phyloP scores from a whole-genome alignment of 495 filamentous ascomycete genomes.

The Melanomma pulvis-pyrius region DNA sequence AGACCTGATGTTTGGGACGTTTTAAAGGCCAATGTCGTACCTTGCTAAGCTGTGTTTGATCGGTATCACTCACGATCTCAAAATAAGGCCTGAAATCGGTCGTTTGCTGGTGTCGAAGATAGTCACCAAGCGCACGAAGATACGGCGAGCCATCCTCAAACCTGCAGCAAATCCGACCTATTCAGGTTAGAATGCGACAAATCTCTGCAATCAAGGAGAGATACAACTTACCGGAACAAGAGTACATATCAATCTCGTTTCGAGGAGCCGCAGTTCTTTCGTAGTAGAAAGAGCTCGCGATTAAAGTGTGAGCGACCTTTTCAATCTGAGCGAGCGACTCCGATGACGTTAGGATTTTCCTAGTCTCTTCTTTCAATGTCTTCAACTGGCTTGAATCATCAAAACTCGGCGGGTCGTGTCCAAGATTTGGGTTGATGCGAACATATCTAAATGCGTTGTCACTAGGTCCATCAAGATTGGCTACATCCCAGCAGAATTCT shows the following conservation, averaged over 20 bases:
- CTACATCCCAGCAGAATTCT: not conserved
- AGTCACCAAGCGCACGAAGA: slow-evolving; percentile 4
- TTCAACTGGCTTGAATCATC: not conserved
- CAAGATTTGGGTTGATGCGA: slow-evolving; percentile 6
- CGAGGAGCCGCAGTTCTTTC: not conserved
- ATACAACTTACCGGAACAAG: not conserved
- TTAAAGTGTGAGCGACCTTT: not conserved
- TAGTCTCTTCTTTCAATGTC: not conserved
- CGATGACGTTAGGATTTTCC: not conserved
- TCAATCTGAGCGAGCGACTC: not conserved
- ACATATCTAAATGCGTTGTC: not conserved
- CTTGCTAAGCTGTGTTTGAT: not conserved
- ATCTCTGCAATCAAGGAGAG: not conserved
- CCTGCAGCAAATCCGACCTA: slow-evolving; percentile 4
- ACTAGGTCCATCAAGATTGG: not conserved
- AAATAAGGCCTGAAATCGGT: not conserved
- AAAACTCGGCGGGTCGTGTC: not conserved
- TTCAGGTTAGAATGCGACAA: not conserved
- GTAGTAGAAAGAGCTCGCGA: slow-evolving; percentile 6
- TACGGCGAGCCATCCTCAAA: slow-evolving; percentile 2
- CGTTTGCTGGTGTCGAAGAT: not conserved
- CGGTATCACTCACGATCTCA: not conserved
- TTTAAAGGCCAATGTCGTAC: not conserved
- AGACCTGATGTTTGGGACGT: not conserved
- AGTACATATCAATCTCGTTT: not conserved